Evolutionary conservation across 805 yeast species (phyloP).

Genomic region (Lipomyces kockii): DNA sequence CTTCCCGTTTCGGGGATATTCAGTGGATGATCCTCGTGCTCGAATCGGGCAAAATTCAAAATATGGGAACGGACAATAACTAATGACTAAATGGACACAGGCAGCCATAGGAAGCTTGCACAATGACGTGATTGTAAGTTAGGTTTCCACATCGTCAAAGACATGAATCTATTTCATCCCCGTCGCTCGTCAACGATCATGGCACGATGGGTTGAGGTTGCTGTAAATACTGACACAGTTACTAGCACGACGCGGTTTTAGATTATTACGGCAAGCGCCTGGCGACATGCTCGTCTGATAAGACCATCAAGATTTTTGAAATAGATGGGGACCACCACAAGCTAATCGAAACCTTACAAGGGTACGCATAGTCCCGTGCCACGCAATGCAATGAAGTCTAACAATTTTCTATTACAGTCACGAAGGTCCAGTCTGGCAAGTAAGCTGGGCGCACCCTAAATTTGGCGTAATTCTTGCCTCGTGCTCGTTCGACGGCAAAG

Average conservation of each 20-base stretch:
- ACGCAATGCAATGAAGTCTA: background rate
- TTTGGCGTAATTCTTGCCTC: constrained; percentile 94
- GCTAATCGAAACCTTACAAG: constrained; percentile 80
- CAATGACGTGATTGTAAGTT: constrained; percentile 28
- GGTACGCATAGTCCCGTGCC: constrained; percentile 42
- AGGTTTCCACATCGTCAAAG: background rate
- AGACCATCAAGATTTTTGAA: constrained; percentile 91
- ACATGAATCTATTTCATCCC: background rate
- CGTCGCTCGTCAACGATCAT: background rate
- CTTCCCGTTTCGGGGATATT: background rate
- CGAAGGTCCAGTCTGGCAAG: constrained; percentile 99
- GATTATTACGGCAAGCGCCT: constrained; percentile 95
- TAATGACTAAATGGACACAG: background rate
- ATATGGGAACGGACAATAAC: background rate
- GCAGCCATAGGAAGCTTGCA: constrained; percentile 24
- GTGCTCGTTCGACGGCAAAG: constrained; percentile 94
- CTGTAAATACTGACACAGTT: background rate
- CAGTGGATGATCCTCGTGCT: background rate
- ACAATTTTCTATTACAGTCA: constrained; percentile 50
- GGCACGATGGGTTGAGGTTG: background rate
- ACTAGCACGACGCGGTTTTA: constrained; percentile 90
- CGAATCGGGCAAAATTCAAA: background rate
- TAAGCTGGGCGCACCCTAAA: constrained; percentile 98
- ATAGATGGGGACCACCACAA: constrained; percentile 83
- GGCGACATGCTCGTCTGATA: constrained; percentile 96